phyloP scores from a whole-genome alignment of 2,329 filamentous ascomycete species.

The Periconia sp. region DNA sequence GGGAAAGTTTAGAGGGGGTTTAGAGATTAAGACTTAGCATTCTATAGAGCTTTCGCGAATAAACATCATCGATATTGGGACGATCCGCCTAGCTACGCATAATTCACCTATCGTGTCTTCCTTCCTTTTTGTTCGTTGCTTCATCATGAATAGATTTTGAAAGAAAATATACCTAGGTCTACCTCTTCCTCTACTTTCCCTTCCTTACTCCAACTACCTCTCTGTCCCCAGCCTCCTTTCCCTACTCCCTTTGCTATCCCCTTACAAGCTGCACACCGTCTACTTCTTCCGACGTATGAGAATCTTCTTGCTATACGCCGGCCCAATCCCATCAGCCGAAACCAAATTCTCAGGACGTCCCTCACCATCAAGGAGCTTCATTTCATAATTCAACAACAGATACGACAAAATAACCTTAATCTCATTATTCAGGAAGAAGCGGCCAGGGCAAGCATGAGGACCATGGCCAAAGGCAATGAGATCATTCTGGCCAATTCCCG shows the following conservation, averaged over 20 bases:
- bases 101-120: neutral
- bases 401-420: constrained; percentile 6
- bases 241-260: too few species aligned
- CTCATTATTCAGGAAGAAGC: constrained; percentile 7
- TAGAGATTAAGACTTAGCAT: neutral
- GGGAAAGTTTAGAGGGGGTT: too few species aligned
- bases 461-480: constrained; percentile 5
- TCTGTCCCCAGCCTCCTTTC: too few species aligned
- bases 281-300: neutral
- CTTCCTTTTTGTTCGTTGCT: too few species aligned
- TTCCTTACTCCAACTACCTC: too few species aligned
- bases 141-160: too few species aligned
- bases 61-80: neutral
- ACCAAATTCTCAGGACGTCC: neutral
- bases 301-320: neutral
- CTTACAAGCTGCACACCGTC: neutral
- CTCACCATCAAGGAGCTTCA: neutral
- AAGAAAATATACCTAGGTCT: too few species aligned
- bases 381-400: constrained; percentile 5
- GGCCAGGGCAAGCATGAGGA: constrained; percentile 4
- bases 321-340: neutral
- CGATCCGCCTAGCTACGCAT: too few species aligned
- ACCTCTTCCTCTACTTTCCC: too few species aligned
- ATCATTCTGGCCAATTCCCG: neutral
- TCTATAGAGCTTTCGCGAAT: neutral